Evolutionary conservation across 495 filamentous ascomycete genomes (phyloP).

Genomic region (Tricharina praecox): DNA sequence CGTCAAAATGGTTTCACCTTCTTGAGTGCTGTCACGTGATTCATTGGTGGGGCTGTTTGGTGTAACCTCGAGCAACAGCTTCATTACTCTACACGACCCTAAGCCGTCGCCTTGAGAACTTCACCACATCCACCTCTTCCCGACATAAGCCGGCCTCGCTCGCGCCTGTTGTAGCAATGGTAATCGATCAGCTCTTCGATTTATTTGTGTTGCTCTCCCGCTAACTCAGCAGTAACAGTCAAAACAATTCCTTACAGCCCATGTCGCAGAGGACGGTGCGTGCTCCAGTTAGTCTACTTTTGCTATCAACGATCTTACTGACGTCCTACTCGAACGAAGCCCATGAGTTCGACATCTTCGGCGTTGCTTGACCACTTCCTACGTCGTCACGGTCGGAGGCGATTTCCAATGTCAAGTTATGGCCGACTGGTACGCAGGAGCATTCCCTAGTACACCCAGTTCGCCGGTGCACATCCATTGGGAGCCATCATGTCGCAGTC

Average conservation of each 20-base stretch:
- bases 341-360: conserved; percentile 78
- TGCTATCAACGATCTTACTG: neutral
- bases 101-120: too few relatives aligned
- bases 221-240: conserved; percentile 47
- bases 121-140: too few relatives aligned
- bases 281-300: too few relatives aligned
- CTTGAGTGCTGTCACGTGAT: too few relatives aligned
- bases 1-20: too few relatives aligned
- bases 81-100: too few relatives aligned
- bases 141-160: too few relatives aligned
- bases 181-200: too few relatives aligned
- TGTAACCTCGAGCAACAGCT: too few relatives aligned
- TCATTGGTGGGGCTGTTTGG: too few relatives aligned
- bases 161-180: neutral
- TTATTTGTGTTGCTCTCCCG: too few relatives aligned
- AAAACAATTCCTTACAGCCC: conserved; percentile 88
- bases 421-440: conserved; percentile 49
- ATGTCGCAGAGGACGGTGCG: conserved; percentile 74
- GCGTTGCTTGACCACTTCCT: conserved; percentile 61
- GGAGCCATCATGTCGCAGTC: conserved; percentile 77
- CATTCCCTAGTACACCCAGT: conserved; percentile 61
- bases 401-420: conserved; percentile 60
- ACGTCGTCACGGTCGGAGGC: conserved; percentile 68
- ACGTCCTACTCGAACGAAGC: conserved; percentile 34
- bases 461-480: conserved; percentile 58